These are phyloP conservation scores for Fusarium poae DNA, from an alignment of 2,329 filamentous ascomycete species.

Conservation along the genomic window DNA sequence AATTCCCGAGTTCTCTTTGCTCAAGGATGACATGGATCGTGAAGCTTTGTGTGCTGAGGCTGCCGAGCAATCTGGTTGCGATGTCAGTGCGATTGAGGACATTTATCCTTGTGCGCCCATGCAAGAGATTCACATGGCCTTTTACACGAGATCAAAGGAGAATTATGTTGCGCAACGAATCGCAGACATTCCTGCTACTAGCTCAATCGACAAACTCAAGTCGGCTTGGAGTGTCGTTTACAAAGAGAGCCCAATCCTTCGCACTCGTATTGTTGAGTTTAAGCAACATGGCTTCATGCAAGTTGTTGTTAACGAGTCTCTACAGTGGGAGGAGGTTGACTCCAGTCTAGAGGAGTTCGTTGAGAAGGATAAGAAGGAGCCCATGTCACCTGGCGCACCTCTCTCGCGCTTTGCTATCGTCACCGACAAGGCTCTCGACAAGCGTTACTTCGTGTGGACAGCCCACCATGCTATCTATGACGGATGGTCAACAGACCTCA, in stretches of 20 bases:
- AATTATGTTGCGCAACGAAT: slow-evolving; percentile 65
- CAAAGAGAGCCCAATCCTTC: slow-evolving; percentile 56
- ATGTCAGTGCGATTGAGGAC: slow-evolving; percentile 57
- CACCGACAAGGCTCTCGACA: slow-evolving; percentile 47
- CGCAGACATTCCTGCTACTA: slow-evolving; percentile 54
- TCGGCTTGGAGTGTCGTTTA: slow-evolving; percentile 58
- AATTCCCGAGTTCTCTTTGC: slow-evolving; percentile 56
- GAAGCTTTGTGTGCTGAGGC: slow-evolving; percentile 53
- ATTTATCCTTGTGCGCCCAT: slow-evolving; percentile 66
- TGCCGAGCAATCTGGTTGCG: slow-evolving; percentile 49
- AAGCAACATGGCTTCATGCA: slow-evolving; percentile 57
- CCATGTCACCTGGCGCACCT: slow-evolving; percentile 58
- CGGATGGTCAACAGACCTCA: slow-evolving; percentile 49
- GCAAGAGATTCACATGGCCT: slow-evolving; percentile 66
- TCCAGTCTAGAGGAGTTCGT: slow-evolving; percentile 56
- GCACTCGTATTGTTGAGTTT: slow-evolving; percentile 63
- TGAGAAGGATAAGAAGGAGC: slow-evolving; percentile 54
- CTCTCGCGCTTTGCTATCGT: slow-evolving; percentile 59
- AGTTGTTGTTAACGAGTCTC: slow-evolving; percentile 58
- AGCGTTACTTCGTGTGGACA: slow-evolving; percentile 51
- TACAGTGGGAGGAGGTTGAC: slow-evolving; percentile 51
- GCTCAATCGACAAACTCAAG: slow-evolving; percentile 54
- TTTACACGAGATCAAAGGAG: slow-evolving; percentile 62
- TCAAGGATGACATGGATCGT: slow-evolving; percentile 49
- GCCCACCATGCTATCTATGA: slow-evolving; percentile 53